Evolutionary conservation across 768 basidiomycete species (phyloP).

Genomic region (Pleurotus cornucopiae): DNA sequence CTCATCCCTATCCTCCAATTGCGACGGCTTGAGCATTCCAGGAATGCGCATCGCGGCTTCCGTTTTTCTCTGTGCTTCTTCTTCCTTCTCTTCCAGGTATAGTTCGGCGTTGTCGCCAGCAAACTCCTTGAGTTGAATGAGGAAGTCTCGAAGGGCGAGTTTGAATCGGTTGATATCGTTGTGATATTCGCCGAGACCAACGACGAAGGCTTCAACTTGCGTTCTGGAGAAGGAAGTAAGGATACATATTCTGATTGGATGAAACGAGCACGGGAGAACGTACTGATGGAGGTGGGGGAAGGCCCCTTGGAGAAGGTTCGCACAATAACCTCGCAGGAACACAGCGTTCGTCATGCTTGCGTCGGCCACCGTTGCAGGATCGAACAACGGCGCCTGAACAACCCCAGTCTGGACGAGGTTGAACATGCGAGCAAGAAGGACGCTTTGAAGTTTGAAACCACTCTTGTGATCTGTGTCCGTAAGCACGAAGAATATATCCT

Average conservation of each 20-base stretch:
- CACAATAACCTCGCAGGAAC: conserved; percentile 83
- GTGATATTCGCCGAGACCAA: conserved; percentile 65
- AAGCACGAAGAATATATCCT: conserved; percentile 95
- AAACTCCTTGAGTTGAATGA: conserved; percentile 97
- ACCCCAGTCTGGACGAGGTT: conserved; percentile 81
- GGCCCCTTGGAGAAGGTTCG: conserved; percentile 79
- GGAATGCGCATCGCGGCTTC: conserved; percentile 89
- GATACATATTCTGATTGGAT: background rate
- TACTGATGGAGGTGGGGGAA: conserved; percentile 92
- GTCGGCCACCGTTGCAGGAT: conserved; percentile 67
- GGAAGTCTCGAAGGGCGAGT: conserved; percentile 91
- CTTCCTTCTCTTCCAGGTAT: conserved; percentile 92
- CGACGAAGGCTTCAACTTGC: conserved; percentile 70
- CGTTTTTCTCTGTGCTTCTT: conserved; percentile 71
- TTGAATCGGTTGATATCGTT: conserved; percentile 90
- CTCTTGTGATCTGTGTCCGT: conserved; percentile 99
- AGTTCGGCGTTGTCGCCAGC: conserved; percentile 91
- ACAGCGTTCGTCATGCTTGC: conserved; percentile 70
- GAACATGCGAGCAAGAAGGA: conserved; percentile 91
- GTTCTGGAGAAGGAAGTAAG: conserved; percentile 35
- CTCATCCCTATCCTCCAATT: conserved; percentile 91
- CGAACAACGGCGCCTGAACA: conserved; percentile 82
- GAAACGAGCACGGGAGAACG: conserved; percentile 20
- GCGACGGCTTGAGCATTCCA: conserved; percentile 96
- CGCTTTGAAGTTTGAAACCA: conserved; percentile 92